These are phyloP conservation scores for Backusella sp. DNA, from an alignment of 192 early-diverging fungal species.

Conservation along the genomic window DNA sequence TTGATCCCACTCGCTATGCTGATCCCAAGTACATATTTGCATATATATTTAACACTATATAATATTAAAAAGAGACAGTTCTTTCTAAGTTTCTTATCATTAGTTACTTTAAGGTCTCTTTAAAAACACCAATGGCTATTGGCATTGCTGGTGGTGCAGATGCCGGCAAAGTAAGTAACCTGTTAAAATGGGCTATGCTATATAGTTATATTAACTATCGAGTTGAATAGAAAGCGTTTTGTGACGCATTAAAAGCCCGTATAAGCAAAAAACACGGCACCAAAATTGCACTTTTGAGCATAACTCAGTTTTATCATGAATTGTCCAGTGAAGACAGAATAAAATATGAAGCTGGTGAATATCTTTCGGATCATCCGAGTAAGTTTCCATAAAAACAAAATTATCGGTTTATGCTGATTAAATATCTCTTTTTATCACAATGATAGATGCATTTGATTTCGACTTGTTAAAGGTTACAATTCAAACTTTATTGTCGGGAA, in stretches of 20 bases:
- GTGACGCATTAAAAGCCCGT: slow-evolving; percentile 3
- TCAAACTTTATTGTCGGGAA: slow-evolving; percentile 46
- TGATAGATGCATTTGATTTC: slow-evolving; percentile 75
- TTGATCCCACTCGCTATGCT: slow-evolving; percentile 13
- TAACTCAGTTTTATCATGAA: slow-evolving; percentile 68
- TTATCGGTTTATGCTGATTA: background rate
- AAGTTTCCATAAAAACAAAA: background rate
- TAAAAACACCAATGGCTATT: slow-evolving; percentile 45
- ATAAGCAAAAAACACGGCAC: slow-evolving; percentile 4
- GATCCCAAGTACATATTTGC: slow-evolving; percentile 15
- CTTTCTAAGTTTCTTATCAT: background rate
- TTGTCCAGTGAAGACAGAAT: slow-evolving; percentile 51
- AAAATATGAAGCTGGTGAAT: slow-evolving; percentile 45
- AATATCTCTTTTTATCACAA: slow-evolving; percentile 16
- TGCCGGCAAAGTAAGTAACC: slow-evolving; percentile 43
- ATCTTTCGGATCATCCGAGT: slow-evolving; percentile 71
- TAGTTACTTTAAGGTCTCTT: slow-evolving; percentile 28
- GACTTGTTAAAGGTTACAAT: slow-evolving; percentile 58
- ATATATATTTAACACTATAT: background rate
- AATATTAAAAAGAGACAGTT: background rate
- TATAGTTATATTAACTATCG: slow-evolving; percentile 20
- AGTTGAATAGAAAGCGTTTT: slow-evolving; percentile 27
- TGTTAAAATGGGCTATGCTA: background rate
- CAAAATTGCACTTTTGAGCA: slow-evolving; percentile 54
- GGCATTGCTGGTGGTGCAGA: slow-evolving; percentile 52